Evolutionary conservation across 495 filamentous ascomycete species (phyloP), one percentile per base, ranked within the genome.

Genomic region (Pyrenopolyporus hunteri): DNA sequence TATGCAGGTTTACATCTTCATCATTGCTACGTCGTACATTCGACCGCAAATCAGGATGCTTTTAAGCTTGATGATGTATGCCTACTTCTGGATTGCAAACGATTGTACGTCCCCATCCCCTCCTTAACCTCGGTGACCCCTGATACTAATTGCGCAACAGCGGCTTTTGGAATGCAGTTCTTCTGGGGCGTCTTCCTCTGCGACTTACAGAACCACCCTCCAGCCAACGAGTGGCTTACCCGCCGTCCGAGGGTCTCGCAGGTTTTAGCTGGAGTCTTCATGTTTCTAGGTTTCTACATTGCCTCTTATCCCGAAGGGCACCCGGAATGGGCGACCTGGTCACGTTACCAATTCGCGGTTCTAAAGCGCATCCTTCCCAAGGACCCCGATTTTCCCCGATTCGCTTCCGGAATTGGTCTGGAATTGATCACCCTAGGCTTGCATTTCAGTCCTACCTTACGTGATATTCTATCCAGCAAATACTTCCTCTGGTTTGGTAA

Each of bases 401-500:
- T 84, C 35, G 73, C 69, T 25, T 70, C 76, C 4, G 85, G 83
- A 23, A 74, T 87, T 47, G 82, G 85, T 45, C 65, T 89, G 13
- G 72, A 83, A 35, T 78, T 84, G 32, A 73, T 85, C 51, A 79
- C 82, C 0, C 66, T 80, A 1, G 76, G 74, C 19, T 77, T 86
- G 55, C 82, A 82, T 59, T 79, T 88, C 51, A 86, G 82, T 13
- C 83, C 82, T 9, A 72, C 75, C 7, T 69, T 82, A 4, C 83
- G 86, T 46, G 76, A 79, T 14, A 64, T 83, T 17, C 73, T 89
- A 4, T 80, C 83, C 3, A 82, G 78, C 66, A 76, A 78, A 20
- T 72, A 80, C 10, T 76, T 89, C 9, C 79, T 88, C 45, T 88
- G 85, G 85, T 78, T 89, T 13, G 87, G 87, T 37, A 83, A 83